These are phyloP conservation scores for Quercus suber DNA, from an alignment of 306 rosid genomes.

Conservation along the genomic window DNA sequence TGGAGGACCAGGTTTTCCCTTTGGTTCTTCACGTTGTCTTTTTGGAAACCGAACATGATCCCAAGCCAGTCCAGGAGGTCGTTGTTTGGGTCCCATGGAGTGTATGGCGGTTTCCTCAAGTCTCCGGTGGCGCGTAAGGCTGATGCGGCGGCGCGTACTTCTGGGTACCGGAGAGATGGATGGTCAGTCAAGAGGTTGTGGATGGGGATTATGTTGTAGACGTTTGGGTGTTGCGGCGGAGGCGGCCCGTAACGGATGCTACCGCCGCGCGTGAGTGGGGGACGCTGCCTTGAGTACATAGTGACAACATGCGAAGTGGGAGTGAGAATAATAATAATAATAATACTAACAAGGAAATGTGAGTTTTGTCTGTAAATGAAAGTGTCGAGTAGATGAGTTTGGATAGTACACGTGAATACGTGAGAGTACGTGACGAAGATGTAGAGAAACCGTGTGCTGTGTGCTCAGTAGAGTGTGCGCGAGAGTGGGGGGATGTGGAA, in stretches of 20 bases:
- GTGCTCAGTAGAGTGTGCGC: no score
- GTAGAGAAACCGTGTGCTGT: no score
- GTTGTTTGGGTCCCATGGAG: conserved; percentile 48
- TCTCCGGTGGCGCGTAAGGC: conserved; percentile 74
- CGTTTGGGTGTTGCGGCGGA: conserved; percentile 18
- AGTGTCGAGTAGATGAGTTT: no score
- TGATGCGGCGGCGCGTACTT: conserved; percentile 82
- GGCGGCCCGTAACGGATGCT: neutral
- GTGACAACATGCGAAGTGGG: no score
- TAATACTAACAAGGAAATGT: no score
- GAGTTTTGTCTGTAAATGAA: no score
- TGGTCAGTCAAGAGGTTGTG: conserved; percentile 72
- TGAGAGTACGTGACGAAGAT: no score
- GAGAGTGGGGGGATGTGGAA: no score
- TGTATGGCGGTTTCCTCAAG: conserved; percentile 64
- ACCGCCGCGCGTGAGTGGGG: conserved; percentile 9
- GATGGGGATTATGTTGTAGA: conserved; percentile 82
- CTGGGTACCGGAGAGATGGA: conserved; percentile 77
- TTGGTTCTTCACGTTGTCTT: conserved; percentile 83
- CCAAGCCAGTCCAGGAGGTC: conserved; percentile 87
- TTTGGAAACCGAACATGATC: conserved; percentile 67
- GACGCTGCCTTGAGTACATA: conserved; percentile 22
- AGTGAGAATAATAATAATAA: no score
- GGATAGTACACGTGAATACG: no score
- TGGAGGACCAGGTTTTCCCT: conserved; percentile 94